Conservation (phyloP, 305 asterid species). For the Rubia occidens region DNA sequence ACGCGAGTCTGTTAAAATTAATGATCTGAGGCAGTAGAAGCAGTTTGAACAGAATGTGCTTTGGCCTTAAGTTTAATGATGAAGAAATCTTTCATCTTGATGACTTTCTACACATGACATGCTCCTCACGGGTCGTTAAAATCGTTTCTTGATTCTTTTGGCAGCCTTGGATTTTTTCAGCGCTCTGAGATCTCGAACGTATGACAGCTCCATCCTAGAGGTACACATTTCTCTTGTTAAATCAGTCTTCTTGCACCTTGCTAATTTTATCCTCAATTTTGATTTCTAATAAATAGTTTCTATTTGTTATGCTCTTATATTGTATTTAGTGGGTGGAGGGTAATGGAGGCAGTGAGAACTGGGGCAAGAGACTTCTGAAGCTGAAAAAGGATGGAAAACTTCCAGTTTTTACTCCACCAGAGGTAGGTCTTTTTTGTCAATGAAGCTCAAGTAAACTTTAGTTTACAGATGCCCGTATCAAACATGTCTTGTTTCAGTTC, state of each 20-base stretch:
- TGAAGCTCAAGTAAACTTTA: not conserved
- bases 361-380: constrained; percentile 57
- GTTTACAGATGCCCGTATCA: not conserved
- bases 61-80: no score
- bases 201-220: constrained; percentile 72
- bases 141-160: constrained; percentile 15
- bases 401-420: constrained; percentile 65
- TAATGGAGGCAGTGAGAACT: constrained; percentile 64
- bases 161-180: constrained; percentile 94
- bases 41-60: no score
- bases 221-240: constrained; percentile 26
- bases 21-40: no score
- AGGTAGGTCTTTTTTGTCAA: constrained; percentile 31
- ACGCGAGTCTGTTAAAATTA: no score
- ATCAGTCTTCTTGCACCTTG: constrained; percentile 5
- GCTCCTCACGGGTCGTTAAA: not conserved
- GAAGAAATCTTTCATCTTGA: not conserved
- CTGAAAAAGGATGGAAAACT: constrained; percentile 61
- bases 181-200: constrained; percentile 84
- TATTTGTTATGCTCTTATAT: not conserved
- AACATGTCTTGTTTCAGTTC: not conserved
- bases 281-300: constrained; percentile 10
- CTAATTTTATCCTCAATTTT: constrained; percentile 14
- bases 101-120: not conserved
- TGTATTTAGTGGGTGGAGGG: constrained; percentile 58